These are phyloP conservation scores for Fomitopsis pinicola DNA, from an alignment of 1,284 basidiomycete species.

Conservation along the genomic window DNA sequence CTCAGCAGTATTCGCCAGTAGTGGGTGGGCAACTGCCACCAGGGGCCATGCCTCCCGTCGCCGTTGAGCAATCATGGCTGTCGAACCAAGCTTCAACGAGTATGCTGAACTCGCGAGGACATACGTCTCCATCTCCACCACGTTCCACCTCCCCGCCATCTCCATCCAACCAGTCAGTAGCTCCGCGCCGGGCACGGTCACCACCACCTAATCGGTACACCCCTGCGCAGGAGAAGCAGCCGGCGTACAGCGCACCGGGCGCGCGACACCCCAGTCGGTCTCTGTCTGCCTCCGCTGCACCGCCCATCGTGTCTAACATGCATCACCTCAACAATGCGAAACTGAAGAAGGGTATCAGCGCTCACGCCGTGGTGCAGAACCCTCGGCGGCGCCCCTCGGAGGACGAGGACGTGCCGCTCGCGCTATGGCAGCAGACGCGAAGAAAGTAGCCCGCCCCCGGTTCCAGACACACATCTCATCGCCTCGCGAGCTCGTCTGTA, in stretches of 20 bases:
- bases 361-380: slow-evolving; percentile 46
- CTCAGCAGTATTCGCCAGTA: slow-evolving; percentile 27
- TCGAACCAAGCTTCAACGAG: slow-evolving; percentile 11
- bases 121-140: slow-evolving; percentile 31
- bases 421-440: slow-evolving; percentile 69
- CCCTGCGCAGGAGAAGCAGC: slow-evolving; percentile 28
- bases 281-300: slow-evolving; percentile 56
- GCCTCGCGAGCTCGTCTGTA: slow-evolving; percentile 1
- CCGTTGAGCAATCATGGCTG: slow-evolving; percentile 30
- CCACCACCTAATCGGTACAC: slow-evolving; percentile 38
- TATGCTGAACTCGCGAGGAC: slow-evolving; percentile 9
- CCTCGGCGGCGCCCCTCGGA: slow-evolving; percentile 44
- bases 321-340: slow-evolving; percentile 43
- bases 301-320: slow-evolving; percentile 33
- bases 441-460: slow-evolving; percentile 25
- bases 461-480: neutral
- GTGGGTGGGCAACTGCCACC: slow-evolving; percentile 41
- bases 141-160: slow-evolving; percentile 28
- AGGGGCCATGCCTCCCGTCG: slow-evolving; percentile 54
- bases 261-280: slow-evolving; percentile 52
- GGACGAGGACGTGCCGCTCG: slow-evolving; percentile 74
- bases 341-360: slow-evolving; percentile 59
- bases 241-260: slow-evolving; percentile 10
- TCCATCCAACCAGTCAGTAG: slow-evolving; percentile 13
- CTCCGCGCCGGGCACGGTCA: slow-evolving; percentile 31